Evolutionary conservation across 73 alveolate species (phyloP).

Genomic region (Symbiodinium pilosum): DNA sequence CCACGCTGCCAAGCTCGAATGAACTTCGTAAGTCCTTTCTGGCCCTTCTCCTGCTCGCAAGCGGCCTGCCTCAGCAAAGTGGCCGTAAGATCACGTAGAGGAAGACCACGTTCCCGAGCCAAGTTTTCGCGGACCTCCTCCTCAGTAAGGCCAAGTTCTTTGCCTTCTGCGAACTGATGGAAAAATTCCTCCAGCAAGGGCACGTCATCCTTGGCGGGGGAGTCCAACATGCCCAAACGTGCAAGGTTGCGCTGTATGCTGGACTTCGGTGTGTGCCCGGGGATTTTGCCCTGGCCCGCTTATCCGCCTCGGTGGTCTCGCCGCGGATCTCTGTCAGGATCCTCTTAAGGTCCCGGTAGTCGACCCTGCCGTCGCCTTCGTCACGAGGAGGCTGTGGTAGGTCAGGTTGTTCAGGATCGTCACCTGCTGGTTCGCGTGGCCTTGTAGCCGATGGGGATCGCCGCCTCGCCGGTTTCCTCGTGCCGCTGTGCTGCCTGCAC

Average conservation of each 20-base stretch:
- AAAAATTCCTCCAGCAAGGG: not conserved
- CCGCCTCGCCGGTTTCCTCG: not conserved
- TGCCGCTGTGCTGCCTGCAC: conserved; percentile 12
- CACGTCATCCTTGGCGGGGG: not conserved
- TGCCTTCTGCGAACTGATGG: not conserved
- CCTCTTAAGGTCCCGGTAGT: not conserved
- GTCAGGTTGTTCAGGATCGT: not conserved
- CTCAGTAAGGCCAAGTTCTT: not conserved
- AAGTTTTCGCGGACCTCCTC: not conserved
- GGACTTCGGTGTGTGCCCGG: conserved; percentile 39
- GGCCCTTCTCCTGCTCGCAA: conserved; percentile 15
- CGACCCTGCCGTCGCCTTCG: not conserved
- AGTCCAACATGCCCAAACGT: not conserved
- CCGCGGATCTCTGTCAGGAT: not conserved
- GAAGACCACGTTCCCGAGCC: not conserved
- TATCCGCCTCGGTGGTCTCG: not conserved
- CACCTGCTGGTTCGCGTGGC: not conserved
- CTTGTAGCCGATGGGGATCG: not conserved
- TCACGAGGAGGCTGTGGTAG: not conserved
- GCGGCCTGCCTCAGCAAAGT: not conserved
- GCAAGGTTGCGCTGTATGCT: conserved; percentile 34
- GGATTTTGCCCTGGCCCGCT: not conserved
- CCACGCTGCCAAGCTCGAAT: not conserved
- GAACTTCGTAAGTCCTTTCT: conserved; percentile 29
- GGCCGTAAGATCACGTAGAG: not conserved